These are phyloP conservation scores for Antitrichia curtipendula DNA, from an alignment of 225 moss, liverwort and hornwort genomes.

Conservation along the genomic window DNA sequence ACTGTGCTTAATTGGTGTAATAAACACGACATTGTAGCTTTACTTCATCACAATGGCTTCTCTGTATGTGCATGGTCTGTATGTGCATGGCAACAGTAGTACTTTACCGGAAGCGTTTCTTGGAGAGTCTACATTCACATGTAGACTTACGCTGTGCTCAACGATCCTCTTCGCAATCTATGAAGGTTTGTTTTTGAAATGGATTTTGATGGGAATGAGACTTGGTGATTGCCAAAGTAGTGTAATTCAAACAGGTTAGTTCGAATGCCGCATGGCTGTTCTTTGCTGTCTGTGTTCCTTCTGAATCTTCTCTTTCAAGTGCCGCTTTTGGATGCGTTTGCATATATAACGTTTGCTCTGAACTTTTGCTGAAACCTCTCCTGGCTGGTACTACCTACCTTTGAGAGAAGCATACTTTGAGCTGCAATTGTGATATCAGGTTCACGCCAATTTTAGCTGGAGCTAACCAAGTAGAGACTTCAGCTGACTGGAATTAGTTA, in stretches of 20 bases:
- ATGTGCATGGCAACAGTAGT: background rate
- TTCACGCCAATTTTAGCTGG: background rate
- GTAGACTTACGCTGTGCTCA: background rate
- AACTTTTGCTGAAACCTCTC: background rate
- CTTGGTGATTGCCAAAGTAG: background rate
- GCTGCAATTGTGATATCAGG: background rate
- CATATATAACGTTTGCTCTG: background rate
- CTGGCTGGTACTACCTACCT: background rate
- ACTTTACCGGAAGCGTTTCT: background rate
- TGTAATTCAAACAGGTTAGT: too few species aligned
- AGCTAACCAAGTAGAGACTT: background rate
- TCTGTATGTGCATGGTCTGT: background rate
- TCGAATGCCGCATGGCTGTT: background rate
- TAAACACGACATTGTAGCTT: slow-evolving; percentile 32
- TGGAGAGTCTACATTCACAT: background rate
- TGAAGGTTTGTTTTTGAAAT: background rate
- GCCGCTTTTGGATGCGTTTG: background rate
- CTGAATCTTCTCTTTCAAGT: background rate
- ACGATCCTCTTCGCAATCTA: slow-evolving; percentile 9
- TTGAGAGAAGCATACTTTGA: background rate
- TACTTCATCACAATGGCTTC: background rate
- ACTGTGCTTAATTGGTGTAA: slow-evolving; percentile 11
- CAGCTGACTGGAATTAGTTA: background rate
- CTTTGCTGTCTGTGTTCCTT: background rate
- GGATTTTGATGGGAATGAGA: background rate